Conservation (phyloP, 306 rosid species). For the Carpinus viminea region DNA sequence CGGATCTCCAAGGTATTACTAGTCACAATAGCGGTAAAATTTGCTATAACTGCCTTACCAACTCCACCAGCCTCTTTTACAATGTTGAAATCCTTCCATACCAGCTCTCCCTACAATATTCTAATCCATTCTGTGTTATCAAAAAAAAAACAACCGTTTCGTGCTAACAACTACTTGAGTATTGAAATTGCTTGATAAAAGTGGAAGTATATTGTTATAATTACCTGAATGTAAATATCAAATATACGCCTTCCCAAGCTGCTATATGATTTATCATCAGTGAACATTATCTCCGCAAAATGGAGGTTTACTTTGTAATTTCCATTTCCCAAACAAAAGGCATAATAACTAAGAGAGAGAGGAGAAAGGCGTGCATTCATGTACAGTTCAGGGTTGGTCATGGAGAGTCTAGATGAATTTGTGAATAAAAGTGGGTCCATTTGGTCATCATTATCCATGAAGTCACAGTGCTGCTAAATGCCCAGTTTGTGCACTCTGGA, state of each 20-base stretch:
- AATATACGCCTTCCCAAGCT: slow-evolving; percentile 62
- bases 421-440: slow-evolving; percentile 1
- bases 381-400: slow-evolving; percentile 37
- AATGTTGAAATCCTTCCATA: slow-evolving; percentile 42
- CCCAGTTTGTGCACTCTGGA: slow-evolving; percentile 30
- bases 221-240: slow-evolving; percentile 45
- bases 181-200: neutral
- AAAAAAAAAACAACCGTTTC: neutral
- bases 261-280: slow-evolving; percentile 12
- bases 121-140: neutral
- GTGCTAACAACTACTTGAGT: neutral
- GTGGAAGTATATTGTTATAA: neutral
- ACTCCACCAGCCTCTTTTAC: slow-evolving; percentile 36
- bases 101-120: slow-evolving; percentile 31
- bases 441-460: neutral
- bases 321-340: slow-evolving; percentile 41
- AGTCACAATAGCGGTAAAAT: slow-evolving; percentile 9
- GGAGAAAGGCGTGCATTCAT: slow-evolving; percentile 50
- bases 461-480: slow-evolving; percentile 40
- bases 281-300: slow-evolving; percentile 46
- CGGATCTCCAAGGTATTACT: slow-evolving; percentile 37
- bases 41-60: slow-evolving; percentile 17
- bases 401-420: slow-evolving; percentile 26
- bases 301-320: slow-evolving; percentile 41
- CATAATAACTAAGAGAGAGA: slow-evolving; percentile 47